phyloP scores from a whole-genome alignment of 768 basidiomycete genomes.

The Tephrocybe sp. region DNA sequence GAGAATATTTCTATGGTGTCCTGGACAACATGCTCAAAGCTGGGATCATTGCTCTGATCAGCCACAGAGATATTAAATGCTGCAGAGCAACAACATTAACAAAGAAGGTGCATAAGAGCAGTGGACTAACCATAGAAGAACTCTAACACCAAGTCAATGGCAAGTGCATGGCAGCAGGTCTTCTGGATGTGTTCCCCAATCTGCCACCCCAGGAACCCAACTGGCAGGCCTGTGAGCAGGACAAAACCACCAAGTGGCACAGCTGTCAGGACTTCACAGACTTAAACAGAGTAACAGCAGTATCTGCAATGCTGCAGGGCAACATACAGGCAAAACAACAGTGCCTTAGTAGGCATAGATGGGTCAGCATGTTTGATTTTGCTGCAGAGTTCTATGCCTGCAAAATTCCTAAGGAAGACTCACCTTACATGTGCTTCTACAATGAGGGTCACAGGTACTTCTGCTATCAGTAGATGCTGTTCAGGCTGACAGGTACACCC shows the following conservation, averaged over 20 bases:
- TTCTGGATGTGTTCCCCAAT: constrained; percentile 17
- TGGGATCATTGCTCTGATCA: constrained; percentile 30
- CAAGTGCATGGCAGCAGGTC: constrained; percentile 26
- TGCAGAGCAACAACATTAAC: constrained; percentile 33
- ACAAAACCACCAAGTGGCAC: constrained; percentile 25
- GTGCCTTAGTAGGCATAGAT: constrained; percentile 33
- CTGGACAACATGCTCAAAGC: constrained; percentile 34
- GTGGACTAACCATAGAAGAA: constrained; percentile 31
- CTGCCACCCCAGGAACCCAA: constrained; percentile 21
- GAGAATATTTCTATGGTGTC: constrained; percentile 25
- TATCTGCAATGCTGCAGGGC: constrained; percentile 31
- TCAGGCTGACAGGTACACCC: too few species aligned
- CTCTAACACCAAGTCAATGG: constrained; percentile 33
- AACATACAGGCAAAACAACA: constrained; percentile 39
- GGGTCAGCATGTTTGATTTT: constrained; percentile 33
- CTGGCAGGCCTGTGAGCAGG: constrained; percentile 18
- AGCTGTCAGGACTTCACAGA: constrained; percentile 3
- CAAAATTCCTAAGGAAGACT: too few species aligned
- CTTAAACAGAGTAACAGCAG: constrained; percentile 15
- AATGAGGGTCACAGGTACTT: too few species aligned
- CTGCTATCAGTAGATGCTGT: too few species aligned
- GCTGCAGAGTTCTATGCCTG: constrained; percentile 38
- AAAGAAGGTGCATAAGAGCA: constrained; percentile 32
- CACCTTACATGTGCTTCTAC: too few species aligned
- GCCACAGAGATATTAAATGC: constrained; percentile 33